Evolutionary conservation across 108 stramenopile genomes (phyloP).

Genomic region (Nitzschia sp.): DNA sequence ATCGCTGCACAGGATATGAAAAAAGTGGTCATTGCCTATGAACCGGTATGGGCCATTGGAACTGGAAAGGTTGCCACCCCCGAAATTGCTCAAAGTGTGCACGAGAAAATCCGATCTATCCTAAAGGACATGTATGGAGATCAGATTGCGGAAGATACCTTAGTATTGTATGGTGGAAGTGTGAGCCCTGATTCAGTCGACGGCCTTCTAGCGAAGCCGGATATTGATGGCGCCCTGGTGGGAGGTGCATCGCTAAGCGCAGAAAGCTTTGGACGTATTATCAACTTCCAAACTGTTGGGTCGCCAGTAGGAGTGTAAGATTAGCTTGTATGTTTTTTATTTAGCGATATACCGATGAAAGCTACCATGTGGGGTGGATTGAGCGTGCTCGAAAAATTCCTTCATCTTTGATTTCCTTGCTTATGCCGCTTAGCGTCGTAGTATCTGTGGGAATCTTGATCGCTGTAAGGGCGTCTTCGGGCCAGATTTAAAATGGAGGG

Average conservation of each 20-base stretch:
- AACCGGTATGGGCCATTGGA: conserved; percentile 98
- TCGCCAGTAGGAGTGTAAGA: background rate
- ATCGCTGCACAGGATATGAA: conserved; percentile 74
- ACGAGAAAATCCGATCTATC: conserved; percentile 77
- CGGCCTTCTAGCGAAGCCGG: conserved; percentile 87
- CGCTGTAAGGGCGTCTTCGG: too few relatives aligned
- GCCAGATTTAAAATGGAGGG: conserved; percentile 41
- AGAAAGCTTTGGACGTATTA: conserved; percentile 90
- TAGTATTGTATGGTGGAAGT: conserved; percentile 94
- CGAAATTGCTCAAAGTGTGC: conserved; percentile 84
- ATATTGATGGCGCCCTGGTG: conserved; percentile 97
- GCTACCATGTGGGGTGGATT: too few relatives aligned
- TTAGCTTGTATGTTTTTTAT: too few relatives aligned
- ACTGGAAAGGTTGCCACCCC: conserved; percentile 84
- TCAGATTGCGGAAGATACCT: conserved; percentile 69
- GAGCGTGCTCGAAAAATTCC: too few relatives aligned
- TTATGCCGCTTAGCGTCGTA: too few relatives aligned
- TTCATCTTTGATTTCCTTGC: too few relatives aligned
- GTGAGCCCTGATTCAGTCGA: conserved; percentile 94
- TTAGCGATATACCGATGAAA: too few relatives aligned
- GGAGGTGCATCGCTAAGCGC: conserved; percentile 93
- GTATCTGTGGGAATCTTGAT: too few relatives aligned
- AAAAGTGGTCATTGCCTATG: conserved; percentile 96
- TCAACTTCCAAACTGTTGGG: conserved; percentile 64
- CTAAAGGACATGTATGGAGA: conserved; percentile 80